Conservation (phyloP, 2,329 filamentous ascomycete genomes). For the Stagonosporopsis tanaceti region DNA sequence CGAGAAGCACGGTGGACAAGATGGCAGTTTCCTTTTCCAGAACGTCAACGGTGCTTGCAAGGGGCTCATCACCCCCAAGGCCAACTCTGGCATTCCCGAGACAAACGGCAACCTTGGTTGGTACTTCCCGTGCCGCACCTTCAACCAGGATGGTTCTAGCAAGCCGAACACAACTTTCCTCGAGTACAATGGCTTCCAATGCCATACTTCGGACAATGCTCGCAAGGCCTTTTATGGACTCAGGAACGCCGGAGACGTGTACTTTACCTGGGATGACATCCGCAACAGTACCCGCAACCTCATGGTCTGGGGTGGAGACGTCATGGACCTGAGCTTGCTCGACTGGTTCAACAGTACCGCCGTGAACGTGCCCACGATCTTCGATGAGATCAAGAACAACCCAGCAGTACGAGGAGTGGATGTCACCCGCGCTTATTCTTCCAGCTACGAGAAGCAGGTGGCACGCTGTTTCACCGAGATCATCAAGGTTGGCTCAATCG, state of each 20-base stretch:
- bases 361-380: conserved; percentile 77
- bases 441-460: conserved; percentile 77
- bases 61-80: conserved; percentile 77
- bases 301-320: conserved; percentile 91
- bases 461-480: conserved; percentile 91
- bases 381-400: conserved; percentile 79
- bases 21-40: conserved; percentile 97
- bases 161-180: conserved; percentile 75
- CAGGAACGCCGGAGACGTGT: conserved; percentile 80
- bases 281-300: conserved; percentile 88
- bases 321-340: conserved; percentile 87
- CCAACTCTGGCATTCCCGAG: conserved; percentile 79
- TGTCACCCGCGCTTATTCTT: conserved; percentile 87
- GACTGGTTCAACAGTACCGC: conserved; percentile 88
- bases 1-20: conserved; percentile 82
- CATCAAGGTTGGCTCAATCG: conserved; percentile 93
- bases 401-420: conserved; percentile 80
- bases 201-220: conserved; percentile 77
- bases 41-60: conserved; percentile 99
- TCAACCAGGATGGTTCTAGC: conserved; percentile 91
- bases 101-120: conserved; percentile 76
- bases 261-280: conserved; percentile 94
- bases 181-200: conserved; percentile 85
- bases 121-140: conserved; percentile 94
- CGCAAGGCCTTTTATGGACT: conserved; percentile 81